Percentiles rank a stretch among this genome's conserved stretches.
Conservation (phyloP, 805 yeast species). For the Jamesozyma lodderae region DNA sequence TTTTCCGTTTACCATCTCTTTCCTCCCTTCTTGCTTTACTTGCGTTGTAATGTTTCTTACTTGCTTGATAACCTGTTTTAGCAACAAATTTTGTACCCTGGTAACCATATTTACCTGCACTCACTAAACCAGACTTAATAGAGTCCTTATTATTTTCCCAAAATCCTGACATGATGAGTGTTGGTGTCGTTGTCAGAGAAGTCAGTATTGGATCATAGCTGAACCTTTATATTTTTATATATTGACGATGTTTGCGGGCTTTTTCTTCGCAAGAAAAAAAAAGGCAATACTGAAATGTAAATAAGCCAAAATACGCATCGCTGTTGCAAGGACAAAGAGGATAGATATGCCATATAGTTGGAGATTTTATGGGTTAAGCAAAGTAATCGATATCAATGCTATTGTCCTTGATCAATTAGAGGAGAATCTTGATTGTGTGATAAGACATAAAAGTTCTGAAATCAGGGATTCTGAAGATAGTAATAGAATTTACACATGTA, state of each 20-base stretch:
- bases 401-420: slow-evolving; percentile 6
- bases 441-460: background rate
- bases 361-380: slow-evolving; percentile 9
- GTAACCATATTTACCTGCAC: slow-evolving; percentile 32
- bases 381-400: slow-evolving; percentile 3
- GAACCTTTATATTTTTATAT: too few species aligned
- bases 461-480: background rate
- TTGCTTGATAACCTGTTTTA: slow-evolving; percentile 34
- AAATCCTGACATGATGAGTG: slow-evolving; percentile 30
- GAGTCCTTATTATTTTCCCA: slow-evolving; percentile 38
- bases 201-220: too few species aligned
- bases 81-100: slow-evolving; percentile 35
- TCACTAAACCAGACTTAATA: slow-evolving; percentile 29
- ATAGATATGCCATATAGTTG: slow-evolving; percentile 12
- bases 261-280: too few species aligned
- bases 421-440: slow-evolving; percentile 1
- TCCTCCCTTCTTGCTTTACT: slow-evolving; percentile 11
- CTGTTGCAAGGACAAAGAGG: background rate
- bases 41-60: slow-evolving; percentile 28
- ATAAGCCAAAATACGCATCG: too few species aligned
- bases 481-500: background rate
- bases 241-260: too few species aligned
- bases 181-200: too few species aligned
- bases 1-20: slow-evolving; percentile 1
- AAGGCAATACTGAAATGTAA: too few species aligned